Evolutionary conservation across 306 rosid genomes (phyloP), one percentile per base, ranked within the genome.

Genomic region (Pyrus communis): DNA sequence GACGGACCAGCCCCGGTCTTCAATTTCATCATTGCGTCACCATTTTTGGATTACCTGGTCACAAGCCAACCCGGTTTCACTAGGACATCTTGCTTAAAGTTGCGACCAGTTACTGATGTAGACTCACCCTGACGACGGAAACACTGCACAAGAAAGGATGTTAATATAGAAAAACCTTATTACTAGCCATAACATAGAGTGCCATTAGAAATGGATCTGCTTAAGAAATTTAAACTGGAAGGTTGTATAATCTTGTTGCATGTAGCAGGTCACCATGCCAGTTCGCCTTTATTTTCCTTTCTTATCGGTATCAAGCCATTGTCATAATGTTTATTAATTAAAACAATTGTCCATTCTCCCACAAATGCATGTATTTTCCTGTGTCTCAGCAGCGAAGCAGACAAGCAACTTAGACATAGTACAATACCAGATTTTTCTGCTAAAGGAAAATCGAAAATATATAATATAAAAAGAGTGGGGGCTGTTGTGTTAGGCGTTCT

Each of bases 121-220:
- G 98, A 95, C 80, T 95, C 97, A 2, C 98, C 97, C 87, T 87
- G 97, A 18, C 96, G 96, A 10, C 97, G 97, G 77, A 89, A 95
- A 80, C 98, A 95, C 98, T 95, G 89, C 88, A 86, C 65, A 77
- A 77, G 75, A 82, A 81, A 83, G 55, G 45, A 70, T 78, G 61
- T 57, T 68, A 43, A 9, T 42, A 67, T 30, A 51, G 62, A n/a
- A n/a, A 70, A 79, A 38, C n/a, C 27, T 64, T 68, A 58, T 12
- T 74, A 14, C 55, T 40, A 51, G 38, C 54, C 35, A 38, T 69
- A 62, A 73, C 35, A 10, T 28, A 40, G 49, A 51, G 30, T 75
- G 35, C 22, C 28, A 63, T 12, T 62, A 13, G 15, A 62, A 49
- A 11, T 31, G 70, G 10, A 74, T 40, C 42, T n/a, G 6, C 72